phyloP scores from a whole-genome alignment of 768 basidiomycete species.

The Trametes cubensis region DNA sequence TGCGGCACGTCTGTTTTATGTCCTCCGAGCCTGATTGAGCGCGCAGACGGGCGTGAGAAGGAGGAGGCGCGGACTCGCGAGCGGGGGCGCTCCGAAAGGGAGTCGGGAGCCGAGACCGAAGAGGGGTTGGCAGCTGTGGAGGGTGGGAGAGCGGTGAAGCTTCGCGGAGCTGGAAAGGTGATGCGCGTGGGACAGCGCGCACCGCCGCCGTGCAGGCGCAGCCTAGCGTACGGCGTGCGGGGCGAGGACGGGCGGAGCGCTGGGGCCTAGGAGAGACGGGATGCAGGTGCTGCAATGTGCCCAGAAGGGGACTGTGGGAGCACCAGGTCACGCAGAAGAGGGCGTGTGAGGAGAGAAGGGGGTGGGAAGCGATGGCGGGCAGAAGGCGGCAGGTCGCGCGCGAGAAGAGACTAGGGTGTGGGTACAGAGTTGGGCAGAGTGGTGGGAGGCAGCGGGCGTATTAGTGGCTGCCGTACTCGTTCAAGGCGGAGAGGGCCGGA shows the following conservation, averaged over 20 bases:
- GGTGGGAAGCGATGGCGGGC: neutral
- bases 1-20: neutral
- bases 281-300: neutral
- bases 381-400: neutral
- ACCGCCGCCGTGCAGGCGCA: no score
- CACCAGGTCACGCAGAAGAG: neutral
- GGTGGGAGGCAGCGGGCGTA: neutral
- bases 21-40: neutral
- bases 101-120: neutral
- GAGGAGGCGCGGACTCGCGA: neutral
- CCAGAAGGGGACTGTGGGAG: neutral
- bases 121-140: neutral
- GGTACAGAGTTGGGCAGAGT: neutral
- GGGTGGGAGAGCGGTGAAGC: neutral
- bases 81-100: constrained; percentile 1
- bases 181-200: constrained; percentile 1
- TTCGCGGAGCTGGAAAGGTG: constrained; percentile 8
- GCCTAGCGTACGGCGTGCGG: no score
- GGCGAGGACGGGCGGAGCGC: constrained; percentile 3
- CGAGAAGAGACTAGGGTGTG: no score
- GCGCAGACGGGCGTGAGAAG: neutral
- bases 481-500: constrained; percentile 10
- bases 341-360: neutral
- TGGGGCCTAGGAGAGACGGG: no score
- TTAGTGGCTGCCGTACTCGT: neutral